Conservation (phyloP, 331 rosid species). For the Quercus phellos region DNA sequence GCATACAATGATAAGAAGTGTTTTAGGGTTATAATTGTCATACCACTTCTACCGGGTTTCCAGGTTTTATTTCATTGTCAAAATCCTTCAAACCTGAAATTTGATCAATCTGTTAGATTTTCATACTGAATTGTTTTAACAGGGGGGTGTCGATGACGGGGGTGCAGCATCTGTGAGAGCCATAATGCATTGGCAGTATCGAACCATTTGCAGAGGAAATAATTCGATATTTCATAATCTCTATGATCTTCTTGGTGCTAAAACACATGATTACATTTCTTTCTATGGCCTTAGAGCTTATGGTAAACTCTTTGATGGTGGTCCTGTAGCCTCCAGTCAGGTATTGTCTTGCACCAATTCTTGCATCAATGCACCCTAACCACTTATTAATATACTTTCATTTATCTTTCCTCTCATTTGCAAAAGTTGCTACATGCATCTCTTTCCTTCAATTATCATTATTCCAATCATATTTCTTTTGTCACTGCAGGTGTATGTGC, state of each 20-base stretch:
- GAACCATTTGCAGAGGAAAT: slow-evolving; percentile 89
- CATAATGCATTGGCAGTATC: slow-evolving; percentile 97
- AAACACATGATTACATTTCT: slow-evolving; percentile 77
- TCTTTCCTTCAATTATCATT: neutral
- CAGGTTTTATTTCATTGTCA: slow-evolving; percentile 55
- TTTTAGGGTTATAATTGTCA: slow-evolving; percentile 85
- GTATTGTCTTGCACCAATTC: slow-evolving; percentile 35
- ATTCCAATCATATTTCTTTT: neutral
- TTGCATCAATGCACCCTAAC: neutral
- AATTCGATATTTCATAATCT: slow-evolving; percentile 80
- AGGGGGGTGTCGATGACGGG: slow-evolving; percentile 98
- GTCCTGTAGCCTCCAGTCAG: slow-evolving; percentile 96
- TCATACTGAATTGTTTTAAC: slow-evolving; percentile 20
- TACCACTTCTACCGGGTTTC: slow-evolving; percentile 97
- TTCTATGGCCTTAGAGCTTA: slow-evolving; percentile 88
- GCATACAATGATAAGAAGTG: slow-evolving; percentile 74
- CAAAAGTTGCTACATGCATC: neutral
- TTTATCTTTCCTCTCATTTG: neutral
- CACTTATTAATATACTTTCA: neutral
- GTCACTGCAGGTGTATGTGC: slow-evolving; percentile 78
- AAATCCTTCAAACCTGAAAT: neutral
- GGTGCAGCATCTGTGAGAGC: slow-evolving; percentile 99
- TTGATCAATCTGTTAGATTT: slow-evolving; percentile 9
- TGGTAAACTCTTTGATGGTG: slow-evolving; percentile 77
- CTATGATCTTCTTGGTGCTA: slow-evolving; percentile 64